A percentile compares a stretch with the other conserved stretches of the same genome.
Conservation (phyloP, 139 green algal species). For the Tetradesmus obliquus region DNA sequence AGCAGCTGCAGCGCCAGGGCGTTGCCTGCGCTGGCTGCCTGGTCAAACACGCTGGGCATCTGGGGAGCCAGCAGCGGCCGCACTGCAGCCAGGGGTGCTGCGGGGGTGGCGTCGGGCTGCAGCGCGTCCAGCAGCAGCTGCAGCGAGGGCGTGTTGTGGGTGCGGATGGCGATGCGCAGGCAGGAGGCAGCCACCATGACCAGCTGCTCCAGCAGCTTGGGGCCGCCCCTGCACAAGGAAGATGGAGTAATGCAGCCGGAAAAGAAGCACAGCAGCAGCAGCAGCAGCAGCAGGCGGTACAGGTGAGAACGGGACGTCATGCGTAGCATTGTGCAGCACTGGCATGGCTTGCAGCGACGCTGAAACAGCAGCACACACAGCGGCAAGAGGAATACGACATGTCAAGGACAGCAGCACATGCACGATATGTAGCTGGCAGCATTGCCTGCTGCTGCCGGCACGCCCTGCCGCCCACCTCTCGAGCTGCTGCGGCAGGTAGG, state of each 20-base stretch:
- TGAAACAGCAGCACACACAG: too few species aligned
- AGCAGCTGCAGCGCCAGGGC: constrained; percentile 30
- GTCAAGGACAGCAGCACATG: too few species aligned
- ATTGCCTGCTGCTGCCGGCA: not conserved
- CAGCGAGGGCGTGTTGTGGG: not conserved
- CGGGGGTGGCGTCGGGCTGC: not conserved
- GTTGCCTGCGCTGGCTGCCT: constrained; percentile 15
- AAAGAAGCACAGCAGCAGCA: not conserved
- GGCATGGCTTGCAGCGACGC: too few species aligned
- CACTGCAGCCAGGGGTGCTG: not conserved
- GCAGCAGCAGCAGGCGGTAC: not conserved
- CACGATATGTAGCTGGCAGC: too few species aligned
- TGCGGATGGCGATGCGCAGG: constrained; percentile 38
- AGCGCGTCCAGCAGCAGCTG: constrained; percentile 14
- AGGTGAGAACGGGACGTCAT: not conserved
- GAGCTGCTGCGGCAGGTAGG: constrained; percentile 33
- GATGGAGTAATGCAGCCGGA: too few species aligned
- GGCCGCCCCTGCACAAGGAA: constrained; percentile 4
- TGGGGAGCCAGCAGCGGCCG: constrained; percentile 12
- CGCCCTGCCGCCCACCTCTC: not conserved
- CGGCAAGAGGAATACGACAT: too few species aligned
- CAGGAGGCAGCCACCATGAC: constrained; percentile 32
- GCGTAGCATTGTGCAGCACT: too few species aligned
- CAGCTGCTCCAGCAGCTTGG: constrained; percentile 31
- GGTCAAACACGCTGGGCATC: constrained; percentile 37